Conservation (phyloP, 176 grass and related monocot species). For the Tillandsia fasciculata region DNA sequence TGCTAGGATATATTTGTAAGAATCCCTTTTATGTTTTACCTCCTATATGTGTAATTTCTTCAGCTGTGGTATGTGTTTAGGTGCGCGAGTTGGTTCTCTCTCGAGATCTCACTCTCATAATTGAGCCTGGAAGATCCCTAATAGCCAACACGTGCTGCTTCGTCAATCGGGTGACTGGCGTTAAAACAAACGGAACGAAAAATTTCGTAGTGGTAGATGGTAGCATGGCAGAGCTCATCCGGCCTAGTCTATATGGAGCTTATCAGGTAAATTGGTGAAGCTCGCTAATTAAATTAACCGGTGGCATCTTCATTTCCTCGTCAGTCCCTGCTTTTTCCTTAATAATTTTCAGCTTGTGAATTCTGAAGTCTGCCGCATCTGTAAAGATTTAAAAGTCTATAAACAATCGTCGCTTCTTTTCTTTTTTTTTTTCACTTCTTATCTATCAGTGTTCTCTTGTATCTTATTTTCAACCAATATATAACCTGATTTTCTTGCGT, state of each 20-base stretch:
- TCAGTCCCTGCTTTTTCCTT: not conserved
- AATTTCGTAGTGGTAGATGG: constrained; percentile 96
- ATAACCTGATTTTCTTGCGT: constrained; percentile 12
- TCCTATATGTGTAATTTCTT: no score
- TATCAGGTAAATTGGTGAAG: constrained; percentile 47
- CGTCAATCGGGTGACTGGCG: constrained; percentile 76
- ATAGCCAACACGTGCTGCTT: constrained; percentile 94
- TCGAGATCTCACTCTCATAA: constrained; percentile 78
- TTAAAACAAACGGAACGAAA: constrained; percentile 93
- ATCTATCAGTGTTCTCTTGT: no score
- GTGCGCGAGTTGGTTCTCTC: constrained; percentile 85
- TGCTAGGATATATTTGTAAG: no score
- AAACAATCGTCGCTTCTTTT: not conserved
- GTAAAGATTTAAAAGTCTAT: not conserved
- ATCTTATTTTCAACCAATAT: not conserved
- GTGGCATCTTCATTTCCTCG: not conserved
- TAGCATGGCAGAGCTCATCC: constrained; percentile 97
- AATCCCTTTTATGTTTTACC: no score
- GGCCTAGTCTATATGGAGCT: constrained; percentile 95
- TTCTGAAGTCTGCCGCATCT: not conserved
- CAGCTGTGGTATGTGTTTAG: constrained; percentile 18
- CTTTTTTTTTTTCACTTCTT: not conserved
- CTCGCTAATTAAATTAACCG: not conserved
- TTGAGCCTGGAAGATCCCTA: constrained; percentile 94
- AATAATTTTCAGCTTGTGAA: not conserved